Evolutionary conservation across 306 rosid genomes (phyloP), one percentile per base, ranked within the genome.

Genomic region (Vigna angularis): DNA sequence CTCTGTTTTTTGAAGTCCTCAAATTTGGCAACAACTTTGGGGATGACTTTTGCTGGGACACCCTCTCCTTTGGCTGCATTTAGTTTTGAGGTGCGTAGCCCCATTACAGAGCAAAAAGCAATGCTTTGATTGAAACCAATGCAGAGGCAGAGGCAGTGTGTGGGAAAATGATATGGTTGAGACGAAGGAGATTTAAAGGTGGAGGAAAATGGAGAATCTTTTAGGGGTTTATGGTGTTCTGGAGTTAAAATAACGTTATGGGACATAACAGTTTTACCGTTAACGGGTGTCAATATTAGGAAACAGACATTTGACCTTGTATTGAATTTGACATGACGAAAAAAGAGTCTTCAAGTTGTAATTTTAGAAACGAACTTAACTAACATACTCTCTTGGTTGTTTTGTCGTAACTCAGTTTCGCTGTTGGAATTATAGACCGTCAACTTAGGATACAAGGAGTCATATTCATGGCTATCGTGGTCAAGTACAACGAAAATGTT

Each of bases 71-170:
- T 51, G 0, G 76, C 79, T 15, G 84, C 59, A 64, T 72, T 74
- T 69, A 78, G 72, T 87, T 74, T 94, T 15, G 97, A 89, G 61
- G 36, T 87, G 9, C 84, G 82, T 22, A 84, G 73, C 47, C 97
- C 97, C 96, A 92, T 94, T 88, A 59, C 68, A 64, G 67, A 73
- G 17, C 42, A 12, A 11, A 53, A 30, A 50, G 2, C 1, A 4
- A 11, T 13, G 38, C 6, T 10, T 22, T 50, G 65, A 18, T 62
- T 49, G 79, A 80, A 79, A 36, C 0, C 1, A 36, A 77, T 49
- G 68, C 4, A 22, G 57, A 26, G 40, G 57, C 49, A 22, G 57
- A 26, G 40, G 57, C 55, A 10, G 14, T 28, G 20, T 32, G 26
- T 9, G 22, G 0, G 11, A 74, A 77, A 68, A 17, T 11, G 1